Base-by-base conservation (phyloP, 2,329 filamentous ascomycete species). In the Fusarium chuoi region DNA sequence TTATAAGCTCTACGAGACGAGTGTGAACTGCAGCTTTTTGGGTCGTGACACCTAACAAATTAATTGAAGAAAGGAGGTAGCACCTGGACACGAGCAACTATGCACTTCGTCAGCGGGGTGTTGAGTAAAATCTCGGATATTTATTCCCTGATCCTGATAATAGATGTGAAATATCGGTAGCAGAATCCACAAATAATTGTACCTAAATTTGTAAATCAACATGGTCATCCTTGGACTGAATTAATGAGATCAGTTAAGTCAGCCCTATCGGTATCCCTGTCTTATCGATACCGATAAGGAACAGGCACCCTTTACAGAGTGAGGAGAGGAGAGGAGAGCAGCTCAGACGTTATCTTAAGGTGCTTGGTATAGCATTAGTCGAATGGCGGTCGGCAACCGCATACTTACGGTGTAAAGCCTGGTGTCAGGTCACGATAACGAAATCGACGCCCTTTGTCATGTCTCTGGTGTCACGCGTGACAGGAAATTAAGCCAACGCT, bases 271-370 rank as follows among this genome's bases (percentile, higher is more conserved):
- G 11, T 35, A 51, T 35, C 48, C 30, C 6, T 35, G 22, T 51
- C n/a, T 51, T 35, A 35, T 51, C 48, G 48, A 24, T 51, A 35
- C n/a, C 30, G 48, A 51, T 51, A 20, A 51, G n/a, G 6, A 14
- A 7, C 17, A 15, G 3, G 12, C 2, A 14, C 17, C 3, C 14
- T 11, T 20, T 3, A 14, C 12, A 15, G 30, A 24, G 7, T 11
- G 8, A 35, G n/a, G 12, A 20, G 49, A 15, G n/a, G 12, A 20
- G 49, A 15, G 12, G 28, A 28, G 28, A 28, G 9, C 3, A 36
- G 12, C 6, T 8, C 1, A 1, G 8, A 20, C 2, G 2, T 15
- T 26, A 8, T 24, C 28, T 28, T 28, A 28, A 4, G 17, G 15
- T 3, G 7, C 2, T 20, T 15, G 9, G 17, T 8, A 6, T 11